Evolutionary conservation across 2,329 filamentous ascomycete genomes (phyloP), one percentile per base, ranked within the genome.

Genomic region (Aureobasidium sp.): DNA sequence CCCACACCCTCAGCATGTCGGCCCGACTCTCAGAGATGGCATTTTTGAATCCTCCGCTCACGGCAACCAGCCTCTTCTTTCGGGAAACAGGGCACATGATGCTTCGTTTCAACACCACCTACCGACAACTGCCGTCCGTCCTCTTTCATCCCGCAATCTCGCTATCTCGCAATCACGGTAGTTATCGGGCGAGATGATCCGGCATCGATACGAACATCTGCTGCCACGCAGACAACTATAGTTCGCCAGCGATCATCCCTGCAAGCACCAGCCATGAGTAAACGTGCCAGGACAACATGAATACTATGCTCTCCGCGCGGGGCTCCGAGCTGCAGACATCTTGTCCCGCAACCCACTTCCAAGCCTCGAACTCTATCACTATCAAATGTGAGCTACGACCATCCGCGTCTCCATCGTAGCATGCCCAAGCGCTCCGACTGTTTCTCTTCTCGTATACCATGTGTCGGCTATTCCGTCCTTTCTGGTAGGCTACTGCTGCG

Each of bases 261-360:
- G 15, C 39, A 39, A 17, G 34, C 44, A n/a, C n/a, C 53, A 36
- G 17, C n/a, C 26, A 41, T 24, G 26, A 34, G 10, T 8, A 7
- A 36, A 41, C 46, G 10, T 39, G 32, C 20, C 50, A 53, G 17
- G 6, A 6, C 29, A 29, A 48, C 13, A 3, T 48, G 17, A n/a
- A 46, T 39, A 5, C 29, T 17, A 36, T n/a, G 15, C 27, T 57
- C 41, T 57, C 53, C 29, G 26, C n/a, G 53, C 53, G 53, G 53
- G 39, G 53, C 39, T 10, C 53, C 53, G n/a, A 46, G 8, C 15
- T 39, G 13, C 36, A 36, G 1, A 55, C 41, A 24, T 36, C 27
- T 55, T 46, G 41, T 57, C 29, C 53, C 39, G 53, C 53, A 26
- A n/a, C 36, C 17, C 37, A 15, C 51, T 55, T 55, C 51, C 51